These are phyloP conservation scores for Rhizopus sp. DNA, from an alignment of 371 early-diverging fungal species.

Conservation along the genomic window DNA sequence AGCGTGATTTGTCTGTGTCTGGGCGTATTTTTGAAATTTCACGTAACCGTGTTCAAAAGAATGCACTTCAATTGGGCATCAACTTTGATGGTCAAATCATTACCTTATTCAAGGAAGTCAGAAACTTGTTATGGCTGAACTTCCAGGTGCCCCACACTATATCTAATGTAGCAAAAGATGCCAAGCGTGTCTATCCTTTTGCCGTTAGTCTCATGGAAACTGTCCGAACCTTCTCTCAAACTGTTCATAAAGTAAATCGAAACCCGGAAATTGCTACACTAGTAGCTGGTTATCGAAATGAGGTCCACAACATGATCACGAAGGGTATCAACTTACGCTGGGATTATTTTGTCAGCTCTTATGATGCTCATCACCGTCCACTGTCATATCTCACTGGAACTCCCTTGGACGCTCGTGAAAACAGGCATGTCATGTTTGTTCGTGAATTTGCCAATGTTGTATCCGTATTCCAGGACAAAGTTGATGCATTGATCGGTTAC, in stretches of 20 bases:
- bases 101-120: conserved; percentile 96
- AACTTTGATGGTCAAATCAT: conserved; percentile 96
- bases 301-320: conserved; percentile 90
- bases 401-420: conserved; percentile 70
- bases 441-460: conserved; percentile 91
- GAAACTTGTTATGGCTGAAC: conserved; percentile 91
- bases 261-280: conserved; percentile 78
- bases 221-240: conserved; percentile 90
- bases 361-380: conserved; percentile 60
- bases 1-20: conserved; percentile 83
- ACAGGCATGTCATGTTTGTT: conserved; percentile 91
- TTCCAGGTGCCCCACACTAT: conserved; percentile 95
- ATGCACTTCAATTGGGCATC: conserved; percentile 81
- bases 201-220: conserved; percentile 96
- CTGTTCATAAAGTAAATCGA: conserved; percentile 76
- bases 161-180: conserved; percentile 92
- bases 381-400: conserved; percentile 52
- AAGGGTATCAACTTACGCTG: conserved; percentile 88
- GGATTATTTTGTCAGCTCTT: conserved; percentile 95
- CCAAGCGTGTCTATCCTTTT: conserved; percentile 96
- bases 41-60: conserved; percentile 79
- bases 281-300: conserved; percentile 89
- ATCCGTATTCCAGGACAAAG: conserved; percentile 95
- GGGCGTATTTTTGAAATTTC: conserved; percentile 93
- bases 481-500: conserved; percentile 77